phyloP scores from a whole-genome alignment of 2,329 filamentous ascomycete species.

The Hymenoscyphus albidus region DNA sequence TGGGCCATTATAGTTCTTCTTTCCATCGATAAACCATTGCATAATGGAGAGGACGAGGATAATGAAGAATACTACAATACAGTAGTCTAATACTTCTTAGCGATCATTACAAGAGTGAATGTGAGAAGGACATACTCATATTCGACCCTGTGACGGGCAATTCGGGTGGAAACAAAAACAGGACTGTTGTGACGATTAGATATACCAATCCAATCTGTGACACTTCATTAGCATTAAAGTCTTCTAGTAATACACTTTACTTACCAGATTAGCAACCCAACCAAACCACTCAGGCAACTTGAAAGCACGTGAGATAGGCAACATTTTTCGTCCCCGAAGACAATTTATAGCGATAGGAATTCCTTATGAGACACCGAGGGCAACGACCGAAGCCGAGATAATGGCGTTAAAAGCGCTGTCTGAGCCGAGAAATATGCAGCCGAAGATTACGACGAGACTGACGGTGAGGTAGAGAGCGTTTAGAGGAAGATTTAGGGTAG shows the following conservation, averaged over 20 bases:
- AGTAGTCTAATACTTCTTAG: constrained; percentile 21
- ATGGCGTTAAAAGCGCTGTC: constrained; percentile 67
- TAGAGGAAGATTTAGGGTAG: constrained; percentile 58
- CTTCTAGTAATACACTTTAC: constrained; percentile 22
- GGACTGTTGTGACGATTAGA: constrained; percentile 55
- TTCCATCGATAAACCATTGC: constrained; percentile 58
- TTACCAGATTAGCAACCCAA: constrained; percentile 56
- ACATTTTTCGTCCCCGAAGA: constrained; percentile 59
- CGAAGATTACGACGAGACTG: constrained; percentile 60
- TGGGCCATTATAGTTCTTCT: constrained; percentile 51
- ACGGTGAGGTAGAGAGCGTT: constrained; percentile 62
- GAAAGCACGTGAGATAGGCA: constrained; percentile 57
- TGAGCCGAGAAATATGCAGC: constrained; percentile 65
- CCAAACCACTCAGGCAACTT: constrained; percentile 50
- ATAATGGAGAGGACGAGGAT: constrained; percentile 40
- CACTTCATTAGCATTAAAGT: constrained; percentile 11
- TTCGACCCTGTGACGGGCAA: constrained; percentile 54
- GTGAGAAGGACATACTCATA: constrained; percentile 49
- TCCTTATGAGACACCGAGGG: constrained; percentile 67
- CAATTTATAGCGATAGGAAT: constrained; percentile 70
- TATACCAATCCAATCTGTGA: constrained; percentile 49
- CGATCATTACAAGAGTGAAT: background rate
- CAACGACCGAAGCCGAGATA: constrained; percentile 65
- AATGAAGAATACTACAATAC: constrained; percentile 40
- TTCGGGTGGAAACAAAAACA: constrained; percentile 60